Percentiles rank a stretch among this genome's conserved stretches.
Conservation (phyloP, 306 rosid genomes). For the Neltuma alba region DNA sequence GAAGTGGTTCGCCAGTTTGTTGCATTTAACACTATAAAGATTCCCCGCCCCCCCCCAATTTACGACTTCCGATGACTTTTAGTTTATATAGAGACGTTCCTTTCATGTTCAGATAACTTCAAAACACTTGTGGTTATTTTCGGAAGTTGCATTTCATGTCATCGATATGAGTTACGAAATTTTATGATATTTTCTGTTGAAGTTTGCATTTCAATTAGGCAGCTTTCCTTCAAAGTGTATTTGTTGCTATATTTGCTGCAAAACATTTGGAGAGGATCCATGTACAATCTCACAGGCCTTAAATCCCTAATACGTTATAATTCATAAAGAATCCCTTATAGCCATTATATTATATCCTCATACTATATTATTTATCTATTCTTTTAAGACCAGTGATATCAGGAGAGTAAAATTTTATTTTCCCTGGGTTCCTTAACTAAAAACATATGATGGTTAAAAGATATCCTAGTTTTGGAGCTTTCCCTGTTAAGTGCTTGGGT, state of each 20-base stretch:
- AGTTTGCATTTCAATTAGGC: constrained; percentile 8
- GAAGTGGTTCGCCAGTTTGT: not conserved
- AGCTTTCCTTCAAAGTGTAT: not conserved
- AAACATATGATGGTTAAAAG: not conserved
- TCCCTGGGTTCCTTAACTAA: constrained; percentile 14
- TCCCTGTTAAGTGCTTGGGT: not conserved
- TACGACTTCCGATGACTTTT: not conserved
- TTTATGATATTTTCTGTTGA: not conserved
- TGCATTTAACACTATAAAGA: not conserved
- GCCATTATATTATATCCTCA: too few species aligned
- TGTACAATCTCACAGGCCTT: too few species aligned
- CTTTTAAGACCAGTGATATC: not conserved
- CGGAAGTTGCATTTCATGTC: not conserved
- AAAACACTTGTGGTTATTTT: not conserved
- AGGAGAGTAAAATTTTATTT: not conserved
- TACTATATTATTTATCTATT: too few species aligned
- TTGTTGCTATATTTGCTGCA: not conserved
- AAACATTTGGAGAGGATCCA: not conserved
- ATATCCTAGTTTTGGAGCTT: not conserved
- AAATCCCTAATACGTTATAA: too few species aligned
- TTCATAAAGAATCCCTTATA: too few species aligned
- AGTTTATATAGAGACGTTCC: not conserved
- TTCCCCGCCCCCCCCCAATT: not conserved
- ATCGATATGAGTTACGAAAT: not conserved
- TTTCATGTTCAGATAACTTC: not conserved